Percentiles rank a stretch among this genome's conserved stretches.
Evolutionary conservation across 1,284 basidiomycete species (phyloP).

Genomic region (Fomes fomentarius): DNA sequence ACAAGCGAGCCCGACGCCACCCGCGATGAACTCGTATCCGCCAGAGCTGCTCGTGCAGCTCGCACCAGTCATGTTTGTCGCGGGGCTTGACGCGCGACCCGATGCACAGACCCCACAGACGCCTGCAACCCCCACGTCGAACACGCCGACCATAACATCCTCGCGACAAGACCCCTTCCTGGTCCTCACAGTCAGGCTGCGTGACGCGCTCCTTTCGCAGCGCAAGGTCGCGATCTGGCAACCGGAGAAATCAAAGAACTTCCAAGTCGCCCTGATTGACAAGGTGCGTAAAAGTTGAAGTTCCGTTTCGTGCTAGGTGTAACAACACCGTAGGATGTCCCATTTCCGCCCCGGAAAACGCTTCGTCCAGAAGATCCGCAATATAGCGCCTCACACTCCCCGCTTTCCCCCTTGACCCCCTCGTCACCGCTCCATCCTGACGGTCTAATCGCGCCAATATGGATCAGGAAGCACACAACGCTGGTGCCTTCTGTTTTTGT

Average conservation of each 20-base stretch:
- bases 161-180: constrained; percentile 60
- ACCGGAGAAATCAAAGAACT: constrained; percentile 69
- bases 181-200: constrained; percentile 55
- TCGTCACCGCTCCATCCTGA: constrained; percentile 91
- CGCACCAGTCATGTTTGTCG: constrained; percentile 91
- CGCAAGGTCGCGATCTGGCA: constrained; percentile 67
- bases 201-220: constrained; percentile 64
- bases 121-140: constrained; percentile 21
- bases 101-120: constrained; percentile 19
- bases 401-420: constrained; percentile 87
- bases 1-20: background rate
- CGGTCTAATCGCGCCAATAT: constrained; percentile 94
- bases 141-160: constrained; percentile 24
- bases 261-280: constrained; percentile 83
- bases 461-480: constrained; percentile 94
- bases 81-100: constrained; percentile 63
- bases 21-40: constrained; percentile 86
- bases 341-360: constrained; percentile 88
- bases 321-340: constrained; percentile 51
- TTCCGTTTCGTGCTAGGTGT: constrained; percentile 4
- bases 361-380: constrained; percentile 58
- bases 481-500: constrained; percentile 93
- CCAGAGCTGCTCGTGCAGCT: constrained; percentile 83
- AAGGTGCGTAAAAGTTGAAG: constrained; percentile 48
- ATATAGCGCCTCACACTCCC: constrained; percentile 69